phyloP scores from a whole-genome alignment of 345 rosid genomes.

The Durio zibethinus region DNA sequence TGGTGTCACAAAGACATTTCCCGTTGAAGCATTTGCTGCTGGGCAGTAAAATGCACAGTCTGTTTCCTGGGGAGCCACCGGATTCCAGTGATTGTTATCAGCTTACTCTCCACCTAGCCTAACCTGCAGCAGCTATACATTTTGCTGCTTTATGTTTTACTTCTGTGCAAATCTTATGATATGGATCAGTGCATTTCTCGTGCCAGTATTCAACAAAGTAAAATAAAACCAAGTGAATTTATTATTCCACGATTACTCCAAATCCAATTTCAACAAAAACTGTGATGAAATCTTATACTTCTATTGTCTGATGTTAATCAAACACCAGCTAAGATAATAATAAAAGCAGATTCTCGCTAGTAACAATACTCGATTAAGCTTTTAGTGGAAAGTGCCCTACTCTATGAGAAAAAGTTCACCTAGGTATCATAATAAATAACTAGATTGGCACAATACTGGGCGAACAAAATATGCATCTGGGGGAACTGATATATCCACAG shows the following conservation, averaged over 20 bases:
- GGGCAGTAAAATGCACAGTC: slow-evolving; percentile 28
- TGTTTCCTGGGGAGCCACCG: neutral
- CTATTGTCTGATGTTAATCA: too few species aligned
- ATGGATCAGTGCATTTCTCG: neutral
- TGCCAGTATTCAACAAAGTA: too few species aligned
- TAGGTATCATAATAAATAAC: neutral
- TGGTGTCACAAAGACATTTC: slow-evolving; percentile 55
- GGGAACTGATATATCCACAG: slow-evolving; percentile 61
- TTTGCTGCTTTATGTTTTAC: neutral
- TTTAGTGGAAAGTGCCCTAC: neutral
- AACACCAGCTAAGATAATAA: neutral
- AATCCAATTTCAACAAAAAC: too few species aligned
- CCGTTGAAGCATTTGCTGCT: slow-evolving; percentile 47
- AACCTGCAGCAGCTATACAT: neutral
- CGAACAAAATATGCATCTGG: slow-evolving; percentile 46
- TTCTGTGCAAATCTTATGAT: neutral
- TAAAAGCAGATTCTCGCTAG: neutral
- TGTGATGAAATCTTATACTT: too few species aligned
- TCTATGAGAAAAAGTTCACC: neutral
- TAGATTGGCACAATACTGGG: slow-evolving; percentile 38
- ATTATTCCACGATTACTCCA: too few species aligned
- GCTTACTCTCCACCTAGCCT: neutral
- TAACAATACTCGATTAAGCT: neutral
- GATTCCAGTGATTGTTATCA: neutral
- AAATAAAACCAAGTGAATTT: too few species aligned